phyloP scores from a whole-genome alignment of 2,329 filamentous ascomycete species.

The Fusarium sp. region DNA sequence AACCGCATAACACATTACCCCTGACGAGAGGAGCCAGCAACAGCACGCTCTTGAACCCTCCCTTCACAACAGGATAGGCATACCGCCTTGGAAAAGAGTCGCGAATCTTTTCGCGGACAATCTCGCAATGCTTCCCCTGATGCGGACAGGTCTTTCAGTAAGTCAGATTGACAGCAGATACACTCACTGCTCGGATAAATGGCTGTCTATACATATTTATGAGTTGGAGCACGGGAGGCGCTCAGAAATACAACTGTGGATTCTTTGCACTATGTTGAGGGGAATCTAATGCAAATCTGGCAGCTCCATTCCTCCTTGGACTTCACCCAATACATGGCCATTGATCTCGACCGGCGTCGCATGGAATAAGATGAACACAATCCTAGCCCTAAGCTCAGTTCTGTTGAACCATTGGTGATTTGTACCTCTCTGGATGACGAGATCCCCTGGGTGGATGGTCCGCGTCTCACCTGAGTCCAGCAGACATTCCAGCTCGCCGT shows the following conservation, averaged over 20 bases:
- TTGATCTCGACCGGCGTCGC: not conserved
- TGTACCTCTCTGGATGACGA: slow-evolving; percentile 14
- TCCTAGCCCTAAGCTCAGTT: not conserved
- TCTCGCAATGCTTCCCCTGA: no score
- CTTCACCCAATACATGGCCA: not conserved
- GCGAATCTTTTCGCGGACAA: no score
- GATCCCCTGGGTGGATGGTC: not conserved
- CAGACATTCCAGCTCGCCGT: slow-evolving; percentile 10
- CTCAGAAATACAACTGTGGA: no score
- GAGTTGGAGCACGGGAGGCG: rapidly evolving
- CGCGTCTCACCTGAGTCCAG: slow-evolving; percentile 10
- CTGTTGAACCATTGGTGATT: slow-evolving; percentile 18
- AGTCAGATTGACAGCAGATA: not conserved
- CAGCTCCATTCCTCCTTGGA: not conserved
- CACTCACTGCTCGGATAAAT: not conserved
- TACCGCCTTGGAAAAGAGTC: no score
- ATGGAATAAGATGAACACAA: not conserved
- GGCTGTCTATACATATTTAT: rapidly evolving
- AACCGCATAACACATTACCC: no score
- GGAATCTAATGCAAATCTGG: not conserved
- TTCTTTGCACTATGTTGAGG: no score
- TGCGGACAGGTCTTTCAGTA: not conserved
- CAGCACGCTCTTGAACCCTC: no score
- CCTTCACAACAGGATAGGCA: no score
- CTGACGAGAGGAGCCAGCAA: no score